Percentiles rank a stretch among this genome's conserved stretches.
Evolutionary conservation across 2,329 filamentous ascomycete genomes (phyloP).

Genomic region (Botryotinia globosa): DNA sequence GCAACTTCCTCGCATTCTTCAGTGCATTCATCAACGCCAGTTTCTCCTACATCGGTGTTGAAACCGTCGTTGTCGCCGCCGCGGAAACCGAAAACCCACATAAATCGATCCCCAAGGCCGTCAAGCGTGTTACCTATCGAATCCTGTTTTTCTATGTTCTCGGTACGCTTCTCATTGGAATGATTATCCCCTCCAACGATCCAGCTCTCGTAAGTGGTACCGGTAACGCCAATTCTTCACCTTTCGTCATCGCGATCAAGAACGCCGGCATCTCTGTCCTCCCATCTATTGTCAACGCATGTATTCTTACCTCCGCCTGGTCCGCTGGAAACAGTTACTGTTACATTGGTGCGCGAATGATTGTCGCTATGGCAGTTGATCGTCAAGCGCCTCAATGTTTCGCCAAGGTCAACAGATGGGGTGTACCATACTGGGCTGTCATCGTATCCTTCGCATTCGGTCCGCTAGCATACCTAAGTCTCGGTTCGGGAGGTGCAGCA

Average conservation of each 20-base stretch:
- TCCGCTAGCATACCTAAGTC: conserved; percentile 63
- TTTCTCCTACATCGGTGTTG: conserved; percentile 50
- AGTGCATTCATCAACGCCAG: conserved; percentile 47
- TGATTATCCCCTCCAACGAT: conserved; percentile 56
- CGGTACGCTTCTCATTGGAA: conserved; percentile 49
- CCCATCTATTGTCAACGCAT: conserved; percentile 67
- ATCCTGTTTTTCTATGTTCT: conserved; percentile 56
- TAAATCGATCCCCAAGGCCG: conserved; percentile 52
- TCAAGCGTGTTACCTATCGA: conserved; percentile 51
- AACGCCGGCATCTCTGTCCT: conserved; percentile 66
- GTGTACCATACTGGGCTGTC: conserved; percentile 55
- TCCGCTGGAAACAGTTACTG: conserved; percentile 58
- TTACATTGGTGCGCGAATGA: conserved; percentile 65
- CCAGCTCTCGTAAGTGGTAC: conserved; percentile 41
- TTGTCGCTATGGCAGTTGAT: conserved; percentile 65
- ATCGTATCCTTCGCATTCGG: conserved; percentile 45
- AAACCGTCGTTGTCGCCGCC: conserved; percentile 54
- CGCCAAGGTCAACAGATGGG: conserved; percentile 55
- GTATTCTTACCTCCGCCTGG: conserved; percentile 64
- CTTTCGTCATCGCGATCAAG: conserved; percentile 70
- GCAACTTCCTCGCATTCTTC: conserved; percentile 54
- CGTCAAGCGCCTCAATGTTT: conserved; percentile 63
- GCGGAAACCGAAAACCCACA: conserved; percentile 54
- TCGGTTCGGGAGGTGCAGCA: conserved; percentile 46
- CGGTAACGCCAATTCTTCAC: conserved; percentile 50